Conservation (phyloP, 768 basidiomycete genomes). For the Boletus tomentosulus region DNA sequence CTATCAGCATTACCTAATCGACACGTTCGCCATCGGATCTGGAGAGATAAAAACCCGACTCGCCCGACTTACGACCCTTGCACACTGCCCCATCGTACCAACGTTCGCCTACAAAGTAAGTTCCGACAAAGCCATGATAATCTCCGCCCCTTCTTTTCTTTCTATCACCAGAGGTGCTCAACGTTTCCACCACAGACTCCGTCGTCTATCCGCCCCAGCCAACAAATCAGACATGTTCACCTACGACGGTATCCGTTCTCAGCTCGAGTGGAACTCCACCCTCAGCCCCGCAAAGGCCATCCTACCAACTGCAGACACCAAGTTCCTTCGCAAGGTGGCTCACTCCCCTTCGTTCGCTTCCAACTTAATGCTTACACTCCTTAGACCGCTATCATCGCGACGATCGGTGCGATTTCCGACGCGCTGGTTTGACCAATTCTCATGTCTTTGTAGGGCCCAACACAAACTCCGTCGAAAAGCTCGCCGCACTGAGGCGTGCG, state of each 20-base stretch:
- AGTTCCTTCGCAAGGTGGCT: constrained; percentile 85
- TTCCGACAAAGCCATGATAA: constrained; percentile 5
- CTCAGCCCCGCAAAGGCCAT: constrained; percentile 71
- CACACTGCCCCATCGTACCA: constrained; percentile 8
- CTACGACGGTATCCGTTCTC: constrained; percentile 62
- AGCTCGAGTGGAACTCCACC: constrained; percentile 90
- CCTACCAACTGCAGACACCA: constrained; percentile 71
- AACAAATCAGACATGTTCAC: constrained; percentile 43
- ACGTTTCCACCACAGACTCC: constrained; percentile 10
- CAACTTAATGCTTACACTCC: constrained; percentile 5
- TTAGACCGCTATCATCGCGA: constrained; percentile 96
- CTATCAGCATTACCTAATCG: constrained; percentile 7
- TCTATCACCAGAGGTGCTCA: constrained; percentile 18
- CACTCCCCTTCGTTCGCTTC: neutral
- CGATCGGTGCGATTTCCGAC: constrained; percentile 66
- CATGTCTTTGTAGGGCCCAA: constrained; percentile 68
- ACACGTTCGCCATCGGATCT: constrained; percentile 22
- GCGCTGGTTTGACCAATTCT: neutral
- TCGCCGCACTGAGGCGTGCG: constrained; percentile 76
- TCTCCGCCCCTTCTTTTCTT: constrained; percentile 4
- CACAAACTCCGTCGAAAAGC: constrained; percentile 87
- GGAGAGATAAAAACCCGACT: constrained; percentile 11
- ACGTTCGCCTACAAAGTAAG: constrained; percentile 21
- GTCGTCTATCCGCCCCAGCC: constrained; percentile 6
- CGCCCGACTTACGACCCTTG: neutral